phyloP scores from a whole-genome alignment of 1,284 basidiomycete species.

The Papiliotrema fonsecae region DNA sequence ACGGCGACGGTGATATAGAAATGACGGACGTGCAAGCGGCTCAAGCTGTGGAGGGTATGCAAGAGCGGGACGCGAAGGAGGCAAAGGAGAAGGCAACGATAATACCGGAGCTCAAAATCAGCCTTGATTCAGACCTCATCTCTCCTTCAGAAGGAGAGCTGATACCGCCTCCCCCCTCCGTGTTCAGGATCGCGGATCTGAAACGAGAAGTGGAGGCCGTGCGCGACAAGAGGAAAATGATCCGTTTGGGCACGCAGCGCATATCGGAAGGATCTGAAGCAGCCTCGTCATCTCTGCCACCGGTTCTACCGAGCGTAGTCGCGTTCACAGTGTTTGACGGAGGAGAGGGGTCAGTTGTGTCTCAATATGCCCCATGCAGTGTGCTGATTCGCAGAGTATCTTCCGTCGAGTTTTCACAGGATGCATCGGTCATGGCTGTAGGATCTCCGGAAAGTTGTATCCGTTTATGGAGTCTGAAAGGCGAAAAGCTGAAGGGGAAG shows the following conservation, averaged over 20 bases:
- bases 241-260: slow-evolving; percentile 66
- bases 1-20: slow-evolving; percentile 45
- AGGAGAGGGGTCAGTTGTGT: slow-evolving; percentile 64
- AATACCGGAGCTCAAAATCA: slow-evolving; percentile 27
- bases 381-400: slow-evolving; percentile 58
- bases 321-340: slow-evolving; percentile 89
- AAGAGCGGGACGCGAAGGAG: slow-evolving; percentile 4
- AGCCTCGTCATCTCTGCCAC: slow-evolving; percentile 9
- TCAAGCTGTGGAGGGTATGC: slow-evolving; percentile 2
- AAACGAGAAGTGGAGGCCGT: slow-evolving; percentile 87
- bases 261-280: slow-evolving; percentile 18
- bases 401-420: slow-evolving; percentile 82
- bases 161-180: slow-evolving; percentile 35
- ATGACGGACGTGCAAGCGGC: slow-evolving; percentile 14
- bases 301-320: slow-evolving; percentile 74
- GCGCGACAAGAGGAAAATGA: slow-evolving; percentile 82
- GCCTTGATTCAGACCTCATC: slow-evolving; percentile 27
- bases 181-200: slow-evolving; percentile 81
- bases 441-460: slow-evolving; percentile 96
- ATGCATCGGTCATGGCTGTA: slow-evolving; percentile 90
- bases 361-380: background rate
- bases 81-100: slow-evolving; percentile 18
- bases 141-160: slow-evolving; percentile 36
- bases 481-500: slow-evolving; percentile 67
- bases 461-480: slow-evolving; percentile 90